Base-by-base conservation (phyloP, 1,284 basidiomycete species). In the Ceratobasidium sp. region DNA sequence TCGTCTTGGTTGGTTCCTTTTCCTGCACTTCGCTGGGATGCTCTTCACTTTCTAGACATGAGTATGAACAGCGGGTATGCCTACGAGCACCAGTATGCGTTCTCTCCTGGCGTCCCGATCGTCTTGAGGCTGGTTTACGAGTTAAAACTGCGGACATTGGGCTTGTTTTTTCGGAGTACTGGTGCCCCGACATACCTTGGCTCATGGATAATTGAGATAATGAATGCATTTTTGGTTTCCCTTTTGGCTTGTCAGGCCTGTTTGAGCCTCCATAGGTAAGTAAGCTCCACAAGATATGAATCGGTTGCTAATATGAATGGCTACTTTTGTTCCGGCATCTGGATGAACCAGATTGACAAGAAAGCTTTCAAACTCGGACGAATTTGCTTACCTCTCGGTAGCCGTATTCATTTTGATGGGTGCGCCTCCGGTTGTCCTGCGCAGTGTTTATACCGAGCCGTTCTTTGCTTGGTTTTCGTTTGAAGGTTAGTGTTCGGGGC, bases 21-120 rank as follows among this genome's bases (percentile, higher is more conserved):
- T 3, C 58, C 77, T 0, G 76, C 78, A 1, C 79, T 93, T n/a
- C 87, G 94, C 72, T 98, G 96, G 96, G 96, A 98, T 76, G 83
- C 84, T 1, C 84, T 98, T 70, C 90, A 98, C 78, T 98, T 94
- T 77, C 74, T 80, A 0, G 82, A 84, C 71, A 85, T 93, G 54
- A 91, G 92, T 0, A 62, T 71, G 20, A 73, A 81, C 13, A 78
- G 86, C 17, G 85, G 85, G 10, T 92, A 96, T 77, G 76, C 79
- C 3, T 88, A 86, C 77, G 96, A 98, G 77, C 85, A 97, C 75
- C 84, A 92, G 74, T 91, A 92, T 81, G 96, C 96, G 0, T 98
- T 95, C 77, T 86, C 94, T 72, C 91, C 92, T 1, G 93, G 87
- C 0, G 79, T 85, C 54, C 85, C 90, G 3, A 74, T 80, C 4